Evolutionary conservation across 2,329 filamentous ascomycete species (phyloP), one percentile per base, ranked within the genome.

Genomic region (Corinectria fuckeliana): DNA sequence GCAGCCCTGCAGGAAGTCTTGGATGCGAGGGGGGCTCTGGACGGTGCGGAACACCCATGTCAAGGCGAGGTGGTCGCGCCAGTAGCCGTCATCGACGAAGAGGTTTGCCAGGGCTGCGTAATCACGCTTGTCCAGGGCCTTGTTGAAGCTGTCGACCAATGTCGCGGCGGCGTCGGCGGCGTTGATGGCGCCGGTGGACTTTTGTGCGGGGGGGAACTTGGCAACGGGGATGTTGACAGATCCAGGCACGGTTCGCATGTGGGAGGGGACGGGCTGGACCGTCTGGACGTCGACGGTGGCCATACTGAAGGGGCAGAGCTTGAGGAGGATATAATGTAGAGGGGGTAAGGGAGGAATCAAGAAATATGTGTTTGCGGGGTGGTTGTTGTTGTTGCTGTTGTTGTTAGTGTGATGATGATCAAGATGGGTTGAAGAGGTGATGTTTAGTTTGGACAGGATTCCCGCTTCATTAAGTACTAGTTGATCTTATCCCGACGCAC

Each of bases 31-130:
- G 0, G 76, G 72, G 0, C 79, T 78, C n/a, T 82, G 76, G 1
- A 84, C 68, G 2, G 82, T 85, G 55, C 78, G 81, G 44, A 85
- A 81, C 38, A 82, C 79, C 85, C 84, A 88, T 0, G 83, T 80
- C 1, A 88, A 69, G 18, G 79, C 81, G 0, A 88, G 74, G 41
- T 86, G 83, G 64, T 88, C 85, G 8, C 85, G 80, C 85, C 85
- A 88, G 71, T 80, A 86, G 55, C 82, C 80, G 18, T 81, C 74
- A 1, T 74, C 63, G 3, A 76, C 45, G 39, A 70, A 70, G 25
- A 68, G 50, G 3, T 64, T 53, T 0, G 77, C 67, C 0, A 81
- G 39, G 1, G 68, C 66, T 2, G 62, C 34, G 39, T 76, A 68
- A 50, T 83, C 74, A 3, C 74, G 68, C 10, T 64, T 69, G 4